These are phyloP conservation scores for Phytophthora megakarya DNA, from an alignment of 352 stramenopile species.

Conservation along the genomic window DNA sequence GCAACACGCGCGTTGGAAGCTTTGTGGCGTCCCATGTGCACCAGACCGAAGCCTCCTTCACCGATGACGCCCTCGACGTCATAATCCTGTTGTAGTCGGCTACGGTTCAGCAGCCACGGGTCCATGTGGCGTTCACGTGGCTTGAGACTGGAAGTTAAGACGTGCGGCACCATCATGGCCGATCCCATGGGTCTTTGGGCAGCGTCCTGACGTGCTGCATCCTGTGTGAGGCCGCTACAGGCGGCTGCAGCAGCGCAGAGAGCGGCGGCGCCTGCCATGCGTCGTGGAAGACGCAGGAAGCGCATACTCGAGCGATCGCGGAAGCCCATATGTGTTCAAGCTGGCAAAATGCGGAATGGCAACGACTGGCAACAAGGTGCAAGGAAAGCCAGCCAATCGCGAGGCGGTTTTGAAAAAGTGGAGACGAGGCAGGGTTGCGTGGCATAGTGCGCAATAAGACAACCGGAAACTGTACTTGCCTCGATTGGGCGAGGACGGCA, in stretches of 20 bases:
- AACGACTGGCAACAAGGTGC: neutral
- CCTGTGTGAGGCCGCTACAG: constrained; percentile 9
- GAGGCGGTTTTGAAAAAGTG: constrained; percentile 7
- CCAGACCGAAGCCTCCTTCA: constrained; percentile 53
- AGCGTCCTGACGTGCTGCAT: constrained; percentile 22
- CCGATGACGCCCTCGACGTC: constrained; percentile 53
- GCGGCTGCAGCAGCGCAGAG: constrained; percentile 27
- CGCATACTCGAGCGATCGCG: constrained; percentile 16
- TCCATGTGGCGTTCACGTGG: constrained; percentile 9
- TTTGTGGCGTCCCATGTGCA: constrained; percentile 50
- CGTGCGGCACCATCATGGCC: constrained; percentile 17
- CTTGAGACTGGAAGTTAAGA: constrained; percentile 15
- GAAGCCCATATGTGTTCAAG: constrained; percentile 10
- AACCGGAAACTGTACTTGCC: constrained; percentile 14
- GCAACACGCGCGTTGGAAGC: constrained; percentile 50
- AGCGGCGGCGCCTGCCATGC: constrained; percentile 25
- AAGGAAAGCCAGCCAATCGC: constrained; percentile 19
- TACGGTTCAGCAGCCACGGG: constrained; percentile 25
- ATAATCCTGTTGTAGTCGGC: constrained; percentile 47
- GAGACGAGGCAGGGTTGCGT: constrained; percentile 4
- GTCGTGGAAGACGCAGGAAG: constrained; percentile 29
- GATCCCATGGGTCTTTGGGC: constrained; percentile 5
- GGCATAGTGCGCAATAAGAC: constrained; percentile 20
- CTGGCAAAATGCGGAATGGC: constrained; percentile 29
- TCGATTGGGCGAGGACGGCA: constrained; percentile 5